Percentiles rank a stretch among this genome's conserved stretches.
These are phyloP conservation scores for Zangia roseola DNA, from an alignment of 768 basidiomycete genomes.

Conservation along the genomic window DNA sequence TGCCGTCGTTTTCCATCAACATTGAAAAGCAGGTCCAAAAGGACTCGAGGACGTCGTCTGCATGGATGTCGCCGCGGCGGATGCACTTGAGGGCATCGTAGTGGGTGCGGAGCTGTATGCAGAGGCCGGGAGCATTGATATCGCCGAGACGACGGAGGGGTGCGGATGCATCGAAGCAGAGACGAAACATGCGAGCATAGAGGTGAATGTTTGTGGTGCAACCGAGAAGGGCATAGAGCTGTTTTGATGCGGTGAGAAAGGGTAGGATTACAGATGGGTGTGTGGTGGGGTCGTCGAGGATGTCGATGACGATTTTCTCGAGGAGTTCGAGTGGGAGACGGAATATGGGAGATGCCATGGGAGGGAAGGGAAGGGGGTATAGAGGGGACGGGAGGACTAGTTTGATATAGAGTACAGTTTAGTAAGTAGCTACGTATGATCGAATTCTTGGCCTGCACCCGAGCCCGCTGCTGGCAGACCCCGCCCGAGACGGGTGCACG, in stretches of 20 bases:
- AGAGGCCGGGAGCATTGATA: constrained; percentile 37
- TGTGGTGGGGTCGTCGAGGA: constrained; percentile 18
- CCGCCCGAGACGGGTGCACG: no score
- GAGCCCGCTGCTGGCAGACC: no score
- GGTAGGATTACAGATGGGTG: constrained; percentile 44
- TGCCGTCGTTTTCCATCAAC: constrained; percentile 66
- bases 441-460: not conserved
- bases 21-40: constrained; percentile 55
- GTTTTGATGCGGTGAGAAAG: constrained; percentile 44
- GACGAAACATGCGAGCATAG: constrained; percentile 51
- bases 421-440: constrained; percentile 10
- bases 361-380: constrained; percentile 5
- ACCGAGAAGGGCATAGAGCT: constrained; percentile 39
- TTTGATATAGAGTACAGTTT: constrained; percentile 11
- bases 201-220: constrained; percentile 33
- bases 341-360: constrained; percentile 26
- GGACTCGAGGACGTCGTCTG: constrained; percentile 27
- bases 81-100: constrained; percentile 31
- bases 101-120: constrained; percentile 40
- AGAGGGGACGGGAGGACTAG: constrained; percentile 2
- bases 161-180: constrained; percentile 56
- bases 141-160: constrained; percentile 50
- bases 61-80: constrained; percentile 33
- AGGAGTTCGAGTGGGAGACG: constrained; percentile 45
- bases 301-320: constrained; percentile 49